Base-by-base conservation (phyloP, 2,329 filamentous ascomycete genomes). In the Aspergillus quadricinctus region DNA sequence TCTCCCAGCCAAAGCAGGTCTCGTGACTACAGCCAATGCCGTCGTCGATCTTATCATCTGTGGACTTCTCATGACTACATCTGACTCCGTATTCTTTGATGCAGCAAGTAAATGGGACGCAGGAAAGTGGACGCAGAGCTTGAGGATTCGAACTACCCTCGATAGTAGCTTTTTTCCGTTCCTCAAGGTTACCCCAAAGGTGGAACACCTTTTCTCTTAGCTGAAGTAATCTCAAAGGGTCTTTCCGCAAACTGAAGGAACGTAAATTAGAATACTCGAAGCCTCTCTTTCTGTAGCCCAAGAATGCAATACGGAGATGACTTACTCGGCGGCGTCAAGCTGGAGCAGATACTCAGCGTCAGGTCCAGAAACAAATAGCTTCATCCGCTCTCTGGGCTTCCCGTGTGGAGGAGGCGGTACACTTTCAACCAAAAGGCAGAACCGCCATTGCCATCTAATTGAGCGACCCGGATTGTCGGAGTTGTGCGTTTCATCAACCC, bases 111-210 rank as follows among this genome's bases (percentile, higher is more conserved):
- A 92, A 91, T 0, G 88, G 83, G 35, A 75, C 78, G 54, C 86
- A 87, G 1, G 76, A 77, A 3, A 81, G 55, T 4, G 57, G 63
- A n/a, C 56, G 64, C 57, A 63, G 54, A 19, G 55, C 52, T 21
- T 55, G 51, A n/a, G 56, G 37, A 46, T 63, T 52, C 48, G 59
- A 61, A 45, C 56, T 54, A 40, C 48, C 51, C n/a, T 61, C 58
- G 21, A 71, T 62, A 2, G 70, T 64, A n/a, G 64, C 69, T 2
- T 66, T 65, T 45, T 89, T 90, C 49, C 77, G 71, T 68, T 96
- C 90, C 67, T 92, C 86, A 1, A 97, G 78, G 58, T 96, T 84
- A 1, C 93, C 93, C 92, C 93, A 97, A 1, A 97, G 78, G 37
- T 84, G 76, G 68, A 88, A 93, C 54, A 97, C 78, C 63, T 83